A percentile compares a stretch with the other conserved stretches of the same genome.
These are phyloP conservation scores for Fonsecaea pedrosoi DNA, from an alignment of 2,329 filamentous ascomycete species.

Conservation along the genomic window DNA sequence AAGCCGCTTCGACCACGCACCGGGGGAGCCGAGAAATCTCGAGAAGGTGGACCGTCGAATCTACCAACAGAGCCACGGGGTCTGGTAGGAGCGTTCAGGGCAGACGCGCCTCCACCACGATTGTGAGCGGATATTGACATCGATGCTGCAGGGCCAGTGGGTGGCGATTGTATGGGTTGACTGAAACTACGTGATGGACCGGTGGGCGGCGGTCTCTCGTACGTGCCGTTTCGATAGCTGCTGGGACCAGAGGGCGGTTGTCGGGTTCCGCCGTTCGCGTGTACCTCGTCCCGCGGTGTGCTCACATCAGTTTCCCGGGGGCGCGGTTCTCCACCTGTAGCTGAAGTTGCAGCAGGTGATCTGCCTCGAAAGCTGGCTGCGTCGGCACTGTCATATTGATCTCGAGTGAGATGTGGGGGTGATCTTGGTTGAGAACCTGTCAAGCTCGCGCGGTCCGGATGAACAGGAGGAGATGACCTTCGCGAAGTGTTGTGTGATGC, in stretches of 20 bases:
- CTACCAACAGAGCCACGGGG: slow-evolving; percentile 51
- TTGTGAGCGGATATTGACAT: slow-evolving; percentile 47
- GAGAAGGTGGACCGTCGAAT: slow-evolving; percentile 40
- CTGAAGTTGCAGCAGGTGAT: slow-evolving; percentile 30
- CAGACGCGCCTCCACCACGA: slow-evolving; percentile 50
- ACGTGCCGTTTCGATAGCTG: slow-evolving; percentile 38
- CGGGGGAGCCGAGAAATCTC: slow-evolving; percentile 45
- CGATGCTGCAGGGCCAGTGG: slow-evolving; percentile 49
- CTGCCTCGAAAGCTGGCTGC: slow-evolving; percentile 34
- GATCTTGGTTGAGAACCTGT: slow-evolving; percentile 40
- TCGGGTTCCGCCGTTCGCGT: slow-evolving; percentile 36
- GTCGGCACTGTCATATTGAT: slow-evolving; percentile 33
- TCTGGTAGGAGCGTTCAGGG: slow-evolving; percentile 56
- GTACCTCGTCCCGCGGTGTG: slow-evolving; percentile 35
- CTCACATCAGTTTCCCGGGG: slow-evolving; percentile 18
- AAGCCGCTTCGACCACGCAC: slow-evolving; percentile 41
- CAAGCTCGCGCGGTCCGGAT: slow-evolving; percentile 60
- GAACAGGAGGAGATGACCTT: slow-evolving; percentile 66
- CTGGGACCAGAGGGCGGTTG: slow-evolving; percentile 36
- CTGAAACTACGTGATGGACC: slow-evolving; percentile 44
- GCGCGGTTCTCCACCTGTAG: slow-evolving; percentile 20
- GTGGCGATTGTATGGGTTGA: slow-evolving; percentile 42
- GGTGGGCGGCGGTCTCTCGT: slow-evolving; percentile 40
- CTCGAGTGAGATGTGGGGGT: slow-evolving; percentile 35
- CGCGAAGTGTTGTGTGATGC: slow-evolving; percentile 65